Evolutionary conservation across 2,329 filamentous ascomycete genomes (phyloP).

Genomic region (Tolypocladium pustulatum): DNA sequence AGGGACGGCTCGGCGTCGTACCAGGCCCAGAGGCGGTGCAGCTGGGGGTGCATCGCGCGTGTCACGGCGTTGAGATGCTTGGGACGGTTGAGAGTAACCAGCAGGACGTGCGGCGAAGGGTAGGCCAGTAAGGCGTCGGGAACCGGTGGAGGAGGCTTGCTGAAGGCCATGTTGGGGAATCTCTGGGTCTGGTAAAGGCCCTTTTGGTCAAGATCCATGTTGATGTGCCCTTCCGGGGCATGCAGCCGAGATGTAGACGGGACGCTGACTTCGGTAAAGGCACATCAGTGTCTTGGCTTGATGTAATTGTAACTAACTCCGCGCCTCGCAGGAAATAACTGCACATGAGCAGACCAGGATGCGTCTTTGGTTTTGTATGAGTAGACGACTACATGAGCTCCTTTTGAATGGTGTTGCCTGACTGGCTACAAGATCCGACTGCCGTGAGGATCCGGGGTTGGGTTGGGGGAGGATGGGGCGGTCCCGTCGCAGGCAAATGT

Average conservation of each 20-base stretch:
- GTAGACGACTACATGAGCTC: neutral
- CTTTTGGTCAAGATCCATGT: conserved; percentile 8
- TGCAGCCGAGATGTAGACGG: neutral
- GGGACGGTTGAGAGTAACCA: conserved; percentile 51
- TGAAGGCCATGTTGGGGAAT: conserved; percentile 13
- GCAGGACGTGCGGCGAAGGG: conserved; percentile 42
- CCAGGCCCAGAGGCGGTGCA: conserved; percentile 43
- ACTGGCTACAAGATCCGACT: neutral
- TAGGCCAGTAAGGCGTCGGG: conserved; percentile 34
- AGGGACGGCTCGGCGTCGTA: conserved; percentile 52
- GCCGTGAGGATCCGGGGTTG: neutral
- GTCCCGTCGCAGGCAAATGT: neutral
- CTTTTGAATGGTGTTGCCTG: neutral
- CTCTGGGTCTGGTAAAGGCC: neutral
- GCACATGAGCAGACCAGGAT: neutral
- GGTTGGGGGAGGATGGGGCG: neutral
- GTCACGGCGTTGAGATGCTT: conserved; percentile 47
- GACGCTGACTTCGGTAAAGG: neutral
- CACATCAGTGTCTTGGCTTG: neutral
- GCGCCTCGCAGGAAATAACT: neutral
- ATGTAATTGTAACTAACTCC: neutral
- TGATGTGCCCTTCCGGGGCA: neutral
- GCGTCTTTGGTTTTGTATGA: neutral
- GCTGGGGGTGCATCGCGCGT: conserved; percentile 33
- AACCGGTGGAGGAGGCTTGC: conserved; percentile 28